A percentile compares a stretch with the other conserved stretches of the same genome.
phyloP scores from a whole-genome alignment of 805 yeast species.

The Yarrowia bubula region DNA sequence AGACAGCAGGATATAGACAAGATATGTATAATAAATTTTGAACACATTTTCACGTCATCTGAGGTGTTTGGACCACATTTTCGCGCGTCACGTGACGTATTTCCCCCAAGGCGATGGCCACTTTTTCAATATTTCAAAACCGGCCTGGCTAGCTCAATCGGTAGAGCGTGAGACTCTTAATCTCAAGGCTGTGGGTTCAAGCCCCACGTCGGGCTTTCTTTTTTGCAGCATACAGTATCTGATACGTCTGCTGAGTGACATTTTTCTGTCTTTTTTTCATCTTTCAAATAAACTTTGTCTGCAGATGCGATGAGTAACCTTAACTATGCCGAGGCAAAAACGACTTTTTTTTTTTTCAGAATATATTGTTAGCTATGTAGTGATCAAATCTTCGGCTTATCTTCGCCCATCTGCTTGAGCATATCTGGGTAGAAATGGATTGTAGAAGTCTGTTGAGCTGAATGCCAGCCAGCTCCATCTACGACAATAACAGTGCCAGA shows the following conservation, averaged over 20 bases:
- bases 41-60: not conserved
- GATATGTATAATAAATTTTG: not conserved
- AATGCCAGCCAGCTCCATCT: constrained; percentile 91
- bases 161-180: constrained; percentile 26
- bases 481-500: constrained; percentile 81
- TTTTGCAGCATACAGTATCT: not conserved
- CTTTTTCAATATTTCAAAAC: not conserved
- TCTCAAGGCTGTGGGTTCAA: constrained; percentile 26
- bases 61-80: too few relatives aligned
- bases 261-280: not conserved
- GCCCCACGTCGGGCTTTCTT: constrained; percentile 26
- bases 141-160: constrained; percentile 25
- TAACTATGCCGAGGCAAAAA: too few relatives aligned
- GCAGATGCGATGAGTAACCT: too few relatives aligned
- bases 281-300: too few relatives aligned
- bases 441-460: constrained; percentile 10
- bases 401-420: not conserved
- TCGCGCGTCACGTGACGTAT: too few relatives aligned
- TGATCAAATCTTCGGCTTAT: constrained; percentile 3
- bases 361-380: not conserved
- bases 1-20: not conserved
- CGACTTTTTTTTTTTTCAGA: too few relatives aligned
- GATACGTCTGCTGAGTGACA: too few relatives aligned
- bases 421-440: not conserved
- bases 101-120: not conserved